Evolutionary conservation across 257 asterid species (phyloP).

Genomic region (Fraxinus quadrangulata): DNA sequence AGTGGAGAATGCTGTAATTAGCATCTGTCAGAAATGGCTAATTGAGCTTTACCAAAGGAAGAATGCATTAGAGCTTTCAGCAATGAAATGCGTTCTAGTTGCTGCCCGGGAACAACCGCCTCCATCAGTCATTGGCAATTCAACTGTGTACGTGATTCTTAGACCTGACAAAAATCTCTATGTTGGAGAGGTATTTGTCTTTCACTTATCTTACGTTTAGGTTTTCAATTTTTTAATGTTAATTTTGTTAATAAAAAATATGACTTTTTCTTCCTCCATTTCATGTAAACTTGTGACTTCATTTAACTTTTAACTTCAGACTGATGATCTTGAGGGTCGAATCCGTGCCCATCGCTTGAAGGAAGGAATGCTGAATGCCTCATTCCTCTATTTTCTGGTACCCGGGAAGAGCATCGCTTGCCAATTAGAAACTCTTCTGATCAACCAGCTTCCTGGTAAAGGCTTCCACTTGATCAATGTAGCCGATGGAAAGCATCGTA

Average conservation of each 20-base stretch:
- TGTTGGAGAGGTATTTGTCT: constrained; percentile 77
- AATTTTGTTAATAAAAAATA: no score
- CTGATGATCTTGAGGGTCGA: constrained; percentile 91
- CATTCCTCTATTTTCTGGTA: constrained; percentile 73
- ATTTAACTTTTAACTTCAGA: constrained; percentile 38
- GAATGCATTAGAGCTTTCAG: constrained; percentile 30
- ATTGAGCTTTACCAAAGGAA: constrained; percentile 40
- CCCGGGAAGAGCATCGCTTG: constrained; percentile 90
- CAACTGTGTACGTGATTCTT: constrained; percentile 80
- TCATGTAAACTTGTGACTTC: background rate
- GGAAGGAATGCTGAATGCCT: constrained; percentile 71
- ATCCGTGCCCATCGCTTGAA: constrained; percentile 68
- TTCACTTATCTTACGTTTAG: background rate
- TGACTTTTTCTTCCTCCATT: background rate
- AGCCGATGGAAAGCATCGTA: constrained; percentile 87
- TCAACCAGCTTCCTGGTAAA: constrained; percentile 71
- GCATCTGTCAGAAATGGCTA: constrained; percentile 48
- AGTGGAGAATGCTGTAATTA: constrained; percentile 53
- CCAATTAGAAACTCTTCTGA: constrained; percentile 86
- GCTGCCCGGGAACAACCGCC: constrained; percentile 89
- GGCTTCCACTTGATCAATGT: constrained; percentile 72
- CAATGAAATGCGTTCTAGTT: constrained; percentile 53
- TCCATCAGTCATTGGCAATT: constrained; percentile 87
- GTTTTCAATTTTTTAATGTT: background rate
- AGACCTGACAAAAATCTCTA: constrained; percentile 73